These are phyloP conservation scores for Rusavskia elegans DNA, from an alignment of 495 filamentous ascomycete species.

Conservation along the genomic window DNA sequence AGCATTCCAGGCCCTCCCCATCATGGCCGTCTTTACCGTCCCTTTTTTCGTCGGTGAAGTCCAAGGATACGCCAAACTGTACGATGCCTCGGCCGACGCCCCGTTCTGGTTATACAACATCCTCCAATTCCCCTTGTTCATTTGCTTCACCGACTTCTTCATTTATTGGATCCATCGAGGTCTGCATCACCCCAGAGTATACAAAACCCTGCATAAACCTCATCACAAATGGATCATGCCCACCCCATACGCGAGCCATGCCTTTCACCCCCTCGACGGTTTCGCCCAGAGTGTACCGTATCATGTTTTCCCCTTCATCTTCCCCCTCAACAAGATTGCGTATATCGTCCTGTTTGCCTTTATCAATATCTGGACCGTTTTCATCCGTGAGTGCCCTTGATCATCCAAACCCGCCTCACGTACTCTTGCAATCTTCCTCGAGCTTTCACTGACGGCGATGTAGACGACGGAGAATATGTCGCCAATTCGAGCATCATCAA, in stretches of 20 bases:
- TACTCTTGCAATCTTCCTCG: neutral
- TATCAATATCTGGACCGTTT: conserved; percentile 93
- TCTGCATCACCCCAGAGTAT: conserved; percentile 67
- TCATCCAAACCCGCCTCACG: too few relatives aligned
- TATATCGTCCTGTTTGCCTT: conserved; percentile 78
- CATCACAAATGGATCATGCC: conserved; percentile 99
- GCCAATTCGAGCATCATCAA: conserved; percentile 81
- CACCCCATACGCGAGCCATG: conserved; percentile 79
- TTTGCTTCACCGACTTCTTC: conserved; percentile 79
- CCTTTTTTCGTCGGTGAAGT: conserved; percentile 77
- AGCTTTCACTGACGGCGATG: neutral
- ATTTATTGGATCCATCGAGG: conserved; percentile 95
- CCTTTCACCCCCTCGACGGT: conserved; percentile 91
- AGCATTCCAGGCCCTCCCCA: conserved; percentile 54
- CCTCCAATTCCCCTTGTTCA: conserved; percentile 81
- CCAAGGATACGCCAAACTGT: conserved; percentile 74
- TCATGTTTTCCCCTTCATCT: conserved; percentile 85
- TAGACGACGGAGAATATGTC: conserved; percentile 84
- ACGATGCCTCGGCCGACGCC: conserved; percentile 57
- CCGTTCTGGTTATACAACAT: conserved; percentile 63
- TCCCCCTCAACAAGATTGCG: conserved; percentile 82
- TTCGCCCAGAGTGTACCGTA: conserved; percentile 86
- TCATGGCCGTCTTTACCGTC: conserved; percentile 70
- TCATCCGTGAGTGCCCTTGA: conserved; percentile 44
- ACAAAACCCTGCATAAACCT: conserved; percentile 85